phyloP scores from a whole-genome alignment of 2,329 filamentous ascomycete genomes.

The Aspergillus unguis region DNA sequence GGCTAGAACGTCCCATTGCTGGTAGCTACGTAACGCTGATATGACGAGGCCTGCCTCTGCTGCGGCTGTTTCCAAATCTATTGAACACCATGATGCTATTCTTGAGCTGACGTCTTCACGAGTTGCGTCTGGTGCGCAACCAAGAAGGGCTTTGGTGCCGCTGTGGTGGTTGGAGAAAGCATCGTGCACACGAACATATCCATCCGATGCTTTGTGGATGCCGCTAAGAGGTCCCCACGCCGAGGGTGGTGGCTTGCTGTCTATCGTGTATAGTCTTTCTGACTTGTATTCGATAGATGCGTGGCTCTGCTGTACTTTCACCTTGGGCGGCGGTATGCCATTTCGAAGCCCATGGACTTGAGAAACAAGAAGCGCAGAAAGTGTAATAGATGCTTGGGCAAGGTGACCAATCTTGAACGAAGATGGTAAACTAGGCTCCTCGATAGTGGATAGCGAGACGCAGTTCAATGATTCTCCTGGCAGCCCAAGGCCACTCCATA shows the following conservation, averaged over 20 bases:
- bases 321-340: constrained; percentile 27
- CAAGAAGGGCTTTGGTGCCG: constrained; percentile 46
- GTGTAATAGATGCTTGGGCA: constrained; percentile 52
- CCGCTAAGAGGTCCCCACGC: constrained; percentile 50
- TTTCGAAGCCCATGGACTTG: constrained; percentile 42
- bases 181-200: constrained; percentile 53
- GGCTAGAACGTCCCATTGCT: constrained; percentile 51
- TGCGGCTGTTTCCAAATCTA: constrained; percentile 18
- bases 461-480: not conserved
- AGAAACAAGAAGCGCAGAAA: constrained; percentile 51
- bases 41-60: constrained; percentile 40
- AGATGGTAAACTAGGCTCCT: constrained; percentile 36
- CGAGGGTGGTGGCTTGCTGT: constrained; percentile 33
- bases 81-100: constrained; percentile 22
- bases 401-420: constrained; percentile 55
- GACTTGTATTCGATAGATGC: constrained; percentile 54
- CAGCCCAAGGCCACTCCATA: not conserved
- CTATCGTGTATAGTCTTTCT: constrained; percentile 49
- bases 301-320: constrained; percentile 47
- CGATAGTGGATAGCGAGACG: not conserved
- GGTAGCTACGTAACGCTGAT: constrained; percentile 49
- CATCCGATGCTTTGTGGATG: constrained; percentile 44
- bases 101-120: constrained; percentile 30
- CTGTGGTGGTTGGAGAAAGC: constrained; percentile 50
- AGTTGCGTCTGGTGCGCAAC: constrained; percentile 31